Percentiles rank a stretch among this genome's conserved stretches.
phyloP scores from a whole-genome alignment of 2,329 filamentous ascomycete genomes.

The Dactylellina drechsleri region DNA sequence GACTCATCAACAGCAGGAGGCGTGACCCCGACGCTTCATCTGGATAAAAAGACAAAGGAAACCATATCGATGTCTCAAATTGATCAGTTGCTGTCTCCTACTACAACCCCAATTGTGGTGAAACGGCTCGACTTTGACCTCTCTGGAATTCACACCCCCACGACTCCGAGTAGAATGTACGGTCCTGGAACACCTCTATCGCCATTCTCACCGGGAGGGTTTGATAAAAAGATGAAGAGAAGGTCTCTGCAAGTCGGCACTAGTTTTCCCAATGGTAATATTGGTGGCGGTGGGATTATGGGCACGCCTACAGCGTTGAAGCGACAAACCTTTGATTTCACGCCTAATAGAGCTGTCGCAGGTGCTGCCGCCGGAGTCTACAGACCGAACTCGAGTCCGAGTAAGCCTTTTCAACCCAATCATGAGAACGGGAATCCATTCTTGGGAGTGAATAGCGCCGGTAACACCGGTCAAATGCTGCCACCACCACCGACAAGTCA shows the following conservation, averaged over 20 bases:
- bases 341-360: slow-evolving; percentile 5
- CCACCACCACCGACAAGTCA: slow-evolving; percentile 19
- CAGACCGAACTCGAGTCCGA: slow-evolving; percentile 42
- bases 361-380: background rate
- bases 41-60: slow-evolving; percentile 42
- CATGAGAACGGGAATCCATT: slow-evolving; percentile 17
- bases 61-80: slow-evolving; percentile 49
- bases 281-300: background rate
- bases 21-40: slow-evolving; percentile 21
- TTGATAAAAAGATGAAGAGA: slow-evolving; percentile 32
- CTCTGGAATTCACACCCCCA: slow-evolving; percentile 18
- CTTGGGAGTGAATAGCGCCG: background rate
- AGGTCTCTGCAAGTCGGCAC: slow-evolving; percentile 35
- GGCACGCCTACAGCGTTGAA: slow-evolving; percentile 32
- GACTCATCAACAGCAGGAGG: slow-evolving; percentile 6
- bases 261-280: background rate
- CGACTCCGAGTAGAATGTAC: slow-evolving; percentile 36
- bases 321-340: slow-evolving; percentile 49
- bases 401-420: slow-evolving; percentile 3
- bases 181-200: slow-evolving; percentile 18
- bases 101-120: slow-evolving; percentile 26
- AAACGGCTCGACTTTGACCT: slow-evolving; percentile 48
- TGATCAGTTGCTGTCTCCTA: slow-evolving; percentile 46
- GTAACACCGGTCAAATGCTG: background rate
- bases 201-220: slow-evolving; percentile 19